phyloP scores from a whole-genome alignment of 2,329 filamentous ascomycete species.

The Amauroascus verrucosus region DNA sequence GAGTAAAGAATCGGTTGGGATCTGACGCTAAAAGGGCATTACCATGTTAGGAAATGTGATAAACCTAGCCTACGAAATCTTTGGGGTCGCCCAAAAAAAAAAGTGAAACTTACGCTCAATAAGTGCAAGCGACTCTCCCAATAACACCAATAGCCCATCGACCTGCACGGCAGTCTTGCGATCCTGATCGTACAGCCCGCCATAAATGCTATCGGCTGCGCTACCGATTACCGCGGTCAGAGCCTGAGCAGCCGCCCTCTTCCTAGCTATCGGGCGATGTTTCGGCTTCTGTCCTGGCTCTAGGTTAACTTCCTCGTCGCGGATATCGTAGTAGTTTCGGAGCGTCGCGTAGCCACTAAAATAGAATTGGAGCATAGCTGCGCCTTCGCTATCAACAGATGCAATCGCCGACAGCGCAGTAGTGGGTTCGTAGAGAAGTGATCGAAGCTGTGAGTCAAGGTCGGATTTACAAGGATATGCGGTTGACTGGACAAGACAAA shows the following conservation, averaged over 20 bases:
- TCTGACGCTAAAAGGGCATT: conserved; percentile 26
- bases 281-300: conserved; percentile 30
- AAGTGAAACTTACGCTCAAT: conserved; percentile 45
- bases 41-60: neutral
- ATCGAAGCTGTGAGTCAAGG: conserved; percentile 61
- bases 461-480: conserved; percentile 63
- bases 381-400: conserved; percentile 66
- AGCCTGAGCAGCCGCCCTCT: conserved; percentile 60
- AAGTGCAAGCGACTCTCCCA: conserved; percentile 75
- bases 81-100: no score
- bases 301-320: conserved; percentile 53
- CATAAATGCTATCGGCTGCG: conserved; percentile 80
- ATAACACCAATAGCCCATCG: conserved; percentile 70
- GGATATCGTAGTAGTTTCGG: conserved; percentile 79
- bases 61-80: neutral
- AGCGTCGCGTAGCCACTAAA: conserved; percentile 88
- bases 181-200: conserved; percentile 73
- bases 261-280: conserved; percentile 49
- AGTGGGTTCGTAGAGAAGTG: conserved; percentile 61
- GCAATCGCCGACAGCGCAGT: conserved; percentile 62
- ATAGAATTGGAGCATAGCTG: conserved; percentile 70
- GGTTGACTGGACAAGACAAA: conserved; percentile 74
- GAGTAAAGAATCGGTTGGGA: conserved; percentile 51
- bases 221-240: conserved; percentile 76
- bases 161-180: conserved; percentile 77